Evolutionary conservation across 345 rosid genomes (phyloP), one percentile per base, ranked within the genome.

Genomic region (Eucalyptus virginea): DNA sequence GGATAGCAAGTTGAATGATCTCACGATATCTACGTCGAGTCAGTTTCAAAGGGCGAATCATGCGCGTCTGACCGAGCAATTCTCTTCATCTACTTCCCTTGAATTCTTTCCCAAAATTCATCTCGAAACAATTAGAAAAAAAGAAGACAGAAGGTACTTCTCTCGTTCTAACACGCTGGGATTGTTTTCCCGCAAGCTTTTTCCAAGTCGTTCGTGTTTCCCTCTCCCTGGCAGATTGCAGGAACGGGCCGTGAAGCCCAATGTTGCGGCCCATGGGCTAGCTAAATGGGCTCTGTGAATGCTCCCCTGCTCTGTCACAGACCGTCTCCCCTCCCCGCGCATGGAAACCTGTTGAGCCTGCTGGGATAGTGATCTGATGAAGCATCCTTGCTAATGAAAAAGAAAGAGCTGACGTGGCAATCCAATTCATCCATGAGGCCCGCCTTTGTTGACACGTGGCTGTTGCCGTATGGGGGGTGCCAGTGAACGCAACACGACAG

Each of bases 1-100:
- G 0, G 5, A 30, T 14, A 15, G 0, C 1, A 3, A 30, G 5
- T 62, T 14, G 2, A 30, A 65, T 15, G 40, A 2, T 1, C 5
- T 14, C 40, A 8, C 0, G 0, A 7, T 8, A 30, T 65, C 0
- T 7, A 15, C 0, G 0, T 14, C 0, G 5, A n/a, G 37, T 15
- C 18, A 21, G 6, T n/a, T 7, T 30, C 77, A 1, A 65, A 30
- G 37, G 77, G 77, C 10, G 21, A n/a, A 7, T 65, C 77, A n/a
- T 7, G 77, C 9, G 3, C 18, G 10, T 7, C 0, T 1, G 21
- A n/a, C 3, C 1, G 5, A 14, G 37, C 37, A 16, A 65, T n/a
- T 65, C 37, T 65, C 77, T 65, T 65, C 16, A 7, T 7, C 37
- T 65, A 14, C 77, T 65, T 30, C 37, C 37, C 19, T 65, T 0